phyloP scores from a whole-genome alignment of 192 early-diverging fungal species.

The Coemansia sp. region DNA sequence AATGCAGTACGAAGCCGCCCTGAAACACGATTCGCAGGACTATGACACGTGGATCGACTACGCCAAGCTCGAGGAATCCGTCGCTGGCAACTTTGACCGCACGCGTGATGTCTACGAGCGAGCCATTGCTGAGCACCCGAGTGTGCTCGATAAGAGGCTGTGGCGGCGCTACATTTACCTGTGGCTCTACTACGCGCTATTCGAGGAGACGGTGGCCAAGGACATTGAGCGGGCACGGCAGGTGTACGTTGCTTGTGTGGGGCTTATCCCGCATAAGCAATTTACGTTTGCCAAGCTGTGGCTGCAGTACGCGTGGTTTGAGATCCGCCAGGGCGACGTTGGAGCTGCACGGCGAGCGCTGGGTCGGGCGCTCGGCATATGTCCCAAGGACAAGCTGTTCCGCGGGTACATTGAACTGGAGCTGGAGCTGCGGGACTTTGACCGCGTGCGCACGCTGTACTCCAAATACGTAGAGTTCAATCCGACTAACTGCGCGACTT shows the following conservation, averaged over 20 bases:
- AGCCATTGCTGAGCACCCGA: constrained; percentile 86
- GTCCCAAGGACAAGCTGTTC: constrained; percentile 90
- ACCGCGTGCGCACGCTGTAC: constrained; percentile 86
- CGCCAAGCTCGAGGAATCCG: constrained; percentile 79
- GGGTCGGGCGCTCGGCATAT: constrained; percentile 82
- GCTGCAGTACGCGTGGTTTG: constrained; percentile 91
- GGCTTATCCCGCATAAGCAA: constrained; percentile 84
- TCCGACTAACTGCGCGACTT: constrained; percentile 82
- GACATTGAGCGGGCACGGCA: constrained; percentile 77
- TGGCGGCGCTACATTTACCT: constrained; percentile 98
- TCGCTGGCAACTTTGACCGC: constrained; percentile 62
- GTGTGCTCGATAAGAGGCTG: constrained; percentile 81
- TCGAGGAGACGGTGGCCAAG: constrained; percentile 84
- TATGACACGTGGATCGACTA: constrained; percentile 99
- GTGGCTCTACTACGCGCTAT: constrained; percentile 98
- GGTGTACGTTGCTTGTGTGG: constrained; percentile 80
- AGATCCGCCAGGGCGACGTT: constrained; percentile 76
- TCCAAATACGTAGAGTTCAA: constrained; percentile 89
- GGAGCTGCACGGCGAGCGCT: constrained; percentile 71
- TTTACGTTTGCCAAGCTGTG: constrained; percentile 99
- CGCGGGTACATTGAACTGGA: constrained; percentile 97
- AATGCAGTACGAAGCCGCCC: constrained; percentile 81
- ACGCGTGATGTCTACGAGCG: constrained; percentile 95
- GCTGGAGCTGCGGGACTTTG: constrained; percentile 89
- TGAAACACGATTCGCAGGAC: constrained; percentile 75